Evolutionary conservation across 2,329 filamentous ascomycete genomes (phyloP).

Genomic region (Beauveria medogensis): DNA sequence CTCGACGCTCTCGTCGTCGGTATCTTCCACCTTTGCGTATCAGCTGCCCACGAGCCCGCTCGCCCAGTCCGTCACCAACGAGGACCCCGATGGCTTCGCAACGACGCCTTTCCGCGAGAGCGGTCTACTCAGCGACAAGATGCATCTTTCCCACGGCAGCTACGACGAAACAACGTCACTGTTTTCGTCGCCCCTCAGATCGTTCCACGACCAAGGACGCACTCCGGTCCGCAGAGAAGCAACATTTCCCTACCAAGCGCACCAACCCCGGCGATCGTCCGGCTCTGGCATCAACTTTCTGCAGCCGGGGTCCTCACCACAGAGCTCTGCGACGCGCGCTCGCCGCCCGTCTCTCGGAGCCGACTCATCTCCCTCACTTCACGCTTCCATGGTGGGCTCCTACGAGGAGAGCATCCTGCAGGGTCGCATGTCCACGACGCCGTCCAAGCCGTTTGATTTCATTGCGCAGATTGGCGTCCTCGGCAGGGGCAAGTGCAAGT

Average conservation of each 20-base stretch:
- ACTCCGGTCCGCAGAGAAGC: conserved; percentile 47
- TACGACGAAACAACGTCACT: conserved; percentile 45
- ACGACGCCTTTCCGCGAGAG: conserved; percentile 44
- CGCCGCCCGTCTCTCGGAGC: conserved; percentile 64
- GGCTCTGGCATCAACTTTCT: conserved; percentile 44
- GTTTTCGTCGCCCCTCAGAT: conserved; percentile 27
- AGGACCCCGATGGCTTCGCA: conserved; percentile 52
- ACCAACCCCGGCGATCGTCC: conserved; percentile 69
- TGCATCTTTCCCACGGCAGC: conserved; percentile 53
- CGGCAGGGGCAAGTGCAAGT: conserved; percentile 80
- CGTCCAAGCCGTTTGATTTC: conserved; percentile 87
- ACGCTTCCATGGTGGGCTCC: conserved; percentile 93
- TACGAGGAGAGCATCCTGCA: conserved; percentile 95
- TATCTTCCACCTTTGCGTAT: conserved; percentile 73
- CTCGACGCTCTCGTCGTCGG: conserved; percentile 56
- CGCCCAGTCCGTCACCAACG: conserved; percentile 79
- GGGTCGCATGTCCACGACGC: conserved; percentile 92
- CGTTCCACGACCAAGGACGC: conserved; percentile 14
- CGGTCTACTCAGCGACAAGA: conserved; percentile 34
- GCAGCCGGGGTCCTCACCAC: conserved; percentile 36
- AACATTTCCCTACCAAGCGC: conserved; percentile 62
- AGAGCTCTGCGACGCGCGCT: conserved; percentile 44
- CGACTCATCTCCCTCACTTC: conserved; percentile 70
- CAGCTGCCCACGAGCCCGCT: conserved; percentile 87
- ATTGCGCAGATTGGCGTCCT: conserved; percentile 91